A percentile compares a stretch with the other conserved stretches of the same genome.
These are phyloP conservation scores for Kwoniella sp. DNA, from an alignment of 768 basidiomycete genomes.

Conservation along the genomic window DNA sequence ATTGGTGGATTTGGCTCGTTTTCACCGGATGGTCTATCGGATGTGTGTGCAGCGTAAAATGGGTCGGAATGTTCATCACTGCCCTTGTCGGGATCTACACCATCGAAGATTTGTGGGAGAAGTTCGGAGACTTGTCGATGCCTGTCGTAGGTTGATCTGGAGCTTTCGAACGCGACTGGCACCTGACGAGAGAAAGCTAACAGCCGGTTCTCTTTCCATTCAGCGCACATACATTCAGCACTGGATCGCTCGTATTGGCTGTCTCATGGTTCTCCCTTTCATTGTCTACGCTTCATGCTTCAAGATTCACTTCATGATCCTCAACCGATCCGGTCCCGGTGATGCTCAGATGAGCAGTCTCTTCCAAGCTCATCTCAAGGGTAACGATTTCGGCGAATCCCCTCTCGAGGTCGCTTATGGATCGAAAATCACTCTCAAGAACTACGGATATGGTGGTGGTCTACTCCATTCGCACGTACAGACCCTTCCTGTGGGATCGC, in stretches of 20 bases:
- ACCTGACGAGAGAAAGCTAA: no score
- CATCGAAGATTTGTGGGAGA: conserved; percentile 96
- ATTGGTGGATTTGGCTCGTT: conserved; percentile 97
- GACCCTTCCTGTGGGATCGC: conserved; percentile 85
- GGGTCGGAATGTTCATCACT: conserved; percentile 93
- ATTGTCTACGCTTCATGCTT: conserved; percentile 91
- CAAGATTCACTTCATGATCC: conserved; percentile 92
- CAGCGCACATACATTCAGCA: conserved; percentile 81
- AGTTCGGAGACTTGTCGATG: conserved; percentile 95
- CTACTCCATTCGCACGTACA: conserved; percentile 97
- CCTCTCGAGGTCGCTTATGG: conserved; percentile 93
- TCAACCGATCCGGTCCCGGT: conserved; percentile 92
- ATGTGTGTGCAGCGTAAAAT: conserved; percentile 93
- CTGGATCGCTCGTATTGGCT: conserved; percentile 82
- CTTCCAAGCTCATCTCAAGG: conserved; percentile 93
- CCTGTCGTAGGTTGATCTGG: conserved; percentile 65
- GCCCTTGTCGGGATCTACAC: conserved; percentile 94
- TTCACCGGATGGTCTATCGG: conserved; percentile 94
- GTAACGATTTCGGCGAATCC: conserved; percentile 89
- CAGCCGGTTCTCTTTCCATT: conserved; percentile 1
- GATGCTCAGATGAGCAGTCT: conserved; percentile 98
- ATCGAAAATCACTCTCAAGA: conserved; percentile 89
- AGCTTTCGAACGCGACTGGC: background rate
- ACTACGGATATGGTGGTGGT: conserved; percentile 97
- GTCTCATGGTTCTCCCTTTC: conserved; percentile 85